Percentiles rank a stretch among this genome's conserved stretches.
Conservation (phyloP, 306 rosid genomes). For the Sicyos edulis region DNA sequence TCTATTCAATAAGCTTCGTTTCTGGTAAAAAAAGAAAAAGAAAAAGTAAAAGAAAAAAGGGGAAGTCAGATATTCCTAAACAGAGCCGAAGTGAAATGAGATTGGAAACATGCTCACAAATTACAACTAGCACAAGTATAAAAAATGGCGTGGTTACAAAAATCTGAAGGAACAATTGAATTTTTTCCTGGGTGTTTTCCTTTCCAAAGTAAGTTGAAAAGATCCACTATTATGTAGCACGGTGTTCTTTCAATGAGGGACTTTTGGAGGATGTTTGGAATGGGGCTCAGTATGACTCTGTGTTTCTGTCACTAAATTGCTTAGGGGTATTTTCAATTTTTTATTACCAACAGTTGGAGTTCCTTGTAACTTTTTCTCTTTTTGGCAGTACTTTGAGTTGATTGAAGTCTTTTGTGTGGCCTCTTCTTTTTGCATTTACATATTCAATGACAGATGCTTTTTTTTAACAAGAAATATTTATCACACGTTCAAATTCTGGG, state of each 20-base stretch:
- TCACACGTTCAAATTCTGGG: conserved; percentile 5
- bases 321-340: background rate
- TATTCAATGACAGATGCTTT: background rate
- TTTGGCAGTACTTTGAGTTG: background rate
- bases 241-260: background rate
- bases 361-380: background rate
- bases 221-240: too few species aligned
- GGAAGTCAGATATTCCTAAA: background rate
- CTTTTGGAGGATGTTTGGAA: background rate
- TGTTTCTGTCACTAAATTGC: conserved; percentile 6
- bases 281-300: conserved; percentile 5
- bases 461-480: background rate
- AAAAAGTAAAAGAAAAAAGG: background rate
- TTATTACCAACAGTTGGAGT: conserved; percentile 3
- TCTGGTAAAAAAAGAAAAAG: too few species aligned
- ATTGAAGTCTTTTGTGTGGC: conserved; percentile 1
- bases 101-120: background rate
- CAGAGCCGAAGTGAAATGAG: background rate
- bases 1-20: too few species aligned
- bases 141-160: background rate
- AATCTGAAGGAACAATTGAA: background rate
- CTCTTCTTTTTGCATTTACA: background rate
- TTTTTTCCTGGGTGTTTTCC: too few species aligned
- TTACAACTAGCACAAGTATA: background rate
- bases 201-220: too few species aligned